phyloP scores from a whole-genome alignment of 345 rosid species.

The Psidium friedrichsthalianum region DNA sequence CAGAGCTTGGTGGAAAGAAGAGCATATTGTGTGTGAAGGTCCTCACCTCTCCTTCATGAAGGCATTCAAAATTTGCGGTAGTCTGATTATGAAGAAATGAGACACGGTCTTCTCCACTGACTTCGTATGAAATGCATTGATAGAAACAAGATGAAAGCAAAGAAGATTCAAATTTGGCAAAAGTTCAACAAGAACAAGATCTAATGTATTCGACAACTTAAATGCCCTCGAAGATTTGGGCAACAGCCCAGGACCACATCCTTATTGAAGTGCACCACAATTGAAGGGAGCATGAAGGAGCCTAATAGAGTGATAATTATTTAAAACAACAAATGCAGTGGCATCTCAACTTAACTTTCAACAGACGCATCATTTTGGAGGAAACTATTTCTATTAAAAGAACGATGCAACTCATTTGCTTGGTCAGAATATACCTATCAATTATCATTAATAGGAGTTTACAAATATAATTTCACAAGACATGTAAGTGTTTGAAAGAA shows the following conservation, averaged over 20 bases:
- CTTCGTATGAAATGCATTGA: constrained; percentile 28
- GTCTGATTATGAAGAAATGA: constrained; percentile 93
- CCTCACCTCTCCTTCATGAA: constrained; percentile 62
- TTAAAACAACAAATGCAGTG: neutral
- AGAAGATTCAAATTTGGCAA: neutral
- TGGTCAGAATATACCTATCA: neutral
- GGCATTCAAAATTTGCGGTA: constrained; percentile 80
- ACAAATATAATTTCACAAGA: neutral
- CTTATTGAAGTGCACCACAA: neutral
- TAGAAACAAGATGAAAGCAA: neutral
- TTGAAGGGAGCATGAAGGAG: neutral
- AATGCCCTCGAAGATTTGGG: neutral
- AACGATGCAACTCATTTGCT: neutral
- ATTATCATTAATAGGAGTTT: neutral
- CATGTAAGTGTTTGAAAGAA: neutral
- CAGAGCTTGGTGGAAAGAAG: neutral
- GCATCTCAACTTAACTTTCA: neutral
- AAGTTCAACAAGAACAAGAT: neutral
- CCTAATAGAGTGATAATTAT: neutral
- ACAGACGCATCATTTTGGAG: neutral
- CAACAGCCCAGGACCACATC: neutral
- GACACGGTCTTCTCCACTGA: constrained; percentile 83
- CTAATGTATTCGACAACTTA: neutral
- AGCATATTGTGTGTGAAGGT: neutral
- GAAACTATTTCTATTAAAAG: neutral